A percentile compares a stretch with the other conserved stretches of the same genome.
phyloP scores from a whole-genome alignment of 352 stramenopile genomes.

The Phytophthora brassicae region DNA sequence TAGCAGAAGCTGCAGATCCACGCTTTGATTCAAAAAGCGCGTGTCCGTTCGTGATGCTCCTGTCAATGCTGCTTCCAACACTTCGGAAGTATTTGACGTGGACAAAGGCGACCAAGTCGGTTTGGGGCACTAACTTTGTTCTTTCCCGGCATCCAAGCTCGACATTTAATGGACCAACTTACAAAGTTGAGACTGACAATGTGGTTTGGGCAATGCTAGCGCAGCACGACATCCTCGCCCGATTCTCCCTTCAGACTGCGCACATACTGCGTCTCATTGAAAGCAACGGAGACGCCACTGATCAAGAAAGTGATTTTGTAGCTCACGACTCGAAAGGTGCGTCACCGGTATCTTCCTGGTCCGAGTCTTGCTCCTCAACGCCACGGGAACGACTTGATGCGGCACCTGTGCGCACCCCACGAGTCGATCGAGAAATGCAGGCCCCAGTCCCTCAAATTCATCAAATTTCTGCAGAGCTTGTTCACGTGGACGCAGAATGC shows the following conservation, averaged over 20 bases:
- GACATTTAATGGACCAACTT: slow-evolving; percentile 6
- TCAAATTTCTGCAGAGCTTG: slow-evolving; percentile 58
- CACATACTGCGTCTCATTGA: slow-evolving; percentile 46
- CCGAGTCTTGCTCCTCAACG: slow-evolving; percentile 24
- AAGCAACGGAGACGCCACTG: slow-evolving; percentile 35
- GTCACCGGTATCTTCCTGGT: slow-evolving; percentile 25
- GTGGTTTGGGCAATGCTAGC: slow-evolving; percentile 49
- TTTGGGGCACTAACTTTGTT: slow-evolving; percentile 33
- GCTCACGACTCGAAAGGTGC: slow-evolving; percentile 1
- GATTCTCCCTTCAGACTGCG: slow-evolving; percentile 29
- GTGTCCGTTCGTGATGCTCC: slow-evolving; percentile 64
- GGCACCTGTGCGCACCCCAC: slow-evolving; percentile 1
- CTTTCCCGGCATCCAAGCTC: slow-evolving; percentile 15
- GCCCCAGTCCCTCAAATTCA: slow-evolving; percentile 43
- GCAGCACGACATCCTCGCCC: slow-evolving; percentile 49
- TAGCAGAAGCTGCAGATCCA: slow-evolving; percentile 20
- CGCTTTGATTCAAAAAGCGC: slow-evolving; percentile 9
- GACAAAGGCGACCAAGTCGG: slow-evolving; percentile 36
- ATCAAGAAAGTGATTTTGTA: slow-evolving; percentile 26
- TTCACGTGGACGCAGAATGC: slow-evolving; percentile 43
- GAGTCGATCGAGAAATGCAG: background rate
- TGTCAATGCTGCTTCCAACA: slow-evolving; percentile 56
- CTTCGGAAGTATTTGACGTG: slow-evolving; percentile 62
- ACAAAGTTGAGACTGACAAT: slow-evolving; percentile 11
- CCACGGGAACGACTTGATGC: slow-evolving; percentile 12